Percentiles rank a stretch among this genome's conserved stretches.
phyloP scores from a whole-genome alignment of 345 rosid genomes.

The Moricandia arvensis region DNA sequence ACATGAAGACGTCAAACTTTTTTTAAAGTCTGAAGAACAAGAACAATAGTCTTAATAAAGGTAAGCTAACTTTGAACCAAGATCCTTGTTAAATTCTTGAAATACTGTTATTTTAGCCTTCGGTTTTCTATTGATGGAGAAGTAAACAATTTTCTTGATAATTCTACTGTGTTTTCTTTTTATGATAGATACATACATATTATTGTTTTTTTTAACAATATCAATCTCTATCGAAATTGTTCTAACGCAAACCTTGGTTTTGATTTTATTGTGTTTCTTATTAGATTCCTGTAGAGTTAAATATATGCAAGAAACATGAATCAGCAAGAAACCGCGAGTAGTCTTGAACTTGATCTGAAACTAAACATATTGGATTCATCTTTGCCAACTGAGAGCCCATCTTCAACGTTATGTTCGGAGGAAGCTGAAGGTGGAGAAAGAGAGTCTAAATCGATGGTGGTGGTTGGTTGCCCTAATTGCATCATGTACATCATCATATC shows the following conservation, averaged over 20 bases:
- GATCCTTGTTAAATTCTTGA: constrained; percentile 2
- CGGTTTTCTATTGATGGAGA: neutral
- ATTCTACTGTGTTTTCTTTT: neutral
- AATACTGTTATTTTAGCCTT: neutral
- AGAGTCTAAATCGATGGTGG: constrained; percentile 37
- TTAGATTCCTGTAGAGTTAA: neutral
- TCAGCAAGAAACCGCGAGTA: constrained; percentile 19
- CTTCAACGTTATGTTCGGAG: constrained; percentile 33
- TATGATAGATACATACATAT: neutral
- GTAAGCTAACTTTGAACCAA: constrained; percentile 22
- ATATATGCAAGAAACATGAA: constrained; percentile 32
- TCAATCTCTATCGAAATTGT: neutral
- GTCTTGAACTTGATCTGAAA: constrained; percentile 33
- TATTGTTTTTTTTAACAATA: neutral
- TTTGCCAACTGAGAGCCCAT: constrained; percentile 25
- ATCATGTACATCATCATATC: constrained; percentile 39
- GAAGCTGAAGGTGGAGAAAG: constrained; percentile 32
- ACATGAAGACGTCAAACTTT: constrained; percentile 24
- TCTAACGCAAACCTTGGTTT: neutral
- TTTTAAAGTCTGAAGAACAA: constrained; percentile 21
- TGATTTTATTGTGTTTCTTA: neutral
- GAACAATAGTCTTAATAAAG: constrained; percentile 32
- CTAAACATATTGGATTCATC: constrained; percentile 26
- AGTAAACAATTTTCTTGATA: neutral
- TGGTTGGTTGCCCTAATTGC: constrained; percentile 40